Evolutionary conservation across 2,329 filamentous ascomycete species (phyloP).

Genomic region (Pleomassaria siparia): DNA sequence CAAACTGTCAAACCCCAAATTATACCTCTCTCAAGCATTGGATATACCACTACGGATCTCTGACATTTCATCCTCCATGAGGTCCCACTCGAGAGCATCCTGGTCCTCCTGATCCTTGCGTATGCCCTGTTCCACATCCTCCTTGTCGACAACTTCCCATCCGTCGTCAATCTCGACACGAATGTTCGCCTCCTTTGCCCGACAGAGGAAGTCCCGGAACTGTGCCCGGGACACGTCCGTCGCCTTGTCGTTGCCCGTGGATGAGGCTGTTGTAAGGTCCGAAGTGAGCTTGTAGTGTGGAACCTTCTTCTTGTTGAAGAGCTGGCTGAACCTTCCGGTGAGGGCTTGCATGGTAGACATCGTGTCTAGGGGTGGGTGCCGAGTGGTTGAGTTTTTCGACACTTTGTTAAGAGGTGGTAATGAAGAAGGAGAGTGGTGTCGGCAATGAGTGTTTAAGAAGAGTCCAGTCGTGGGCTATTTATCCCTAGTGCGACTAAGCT

Average conservation of each 20-base stretch:
- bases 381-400: too few species aligned
- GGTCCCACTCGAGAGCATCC: constrained; percentile 7
- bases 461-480: too few species aligned
- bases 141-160: constrained; percentile 4
- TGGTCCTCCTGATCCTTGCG: constrained; percentile 6
- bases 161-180: background rate
- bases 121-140: background rate
- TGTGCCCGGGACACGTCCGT: background rate
- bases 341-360: too few species aligned
- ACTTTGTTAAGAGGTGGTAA: too few species aligned
- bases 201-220: background rate
- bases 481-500: too few species aligned
- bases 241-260: background rate
- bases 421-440: too few species aligned
- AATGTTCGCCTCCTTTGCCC: background rate
- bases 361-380: too few species aligned
- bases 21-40: background rate
- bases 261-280: background rate
- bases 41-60: background rate
- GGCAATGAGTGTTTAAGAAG: too few species aligned
- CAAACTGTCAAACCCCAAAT: too few species aligned
- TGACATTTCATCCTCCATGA: constrained; percentile 8
- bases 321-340: too few species aligned
- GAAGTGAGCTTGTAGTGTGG: background rate
- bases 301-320: background rate